Base-by-base conservation (phyloP, 805 yeast genomes). In the Starmerella floris region DNA sequence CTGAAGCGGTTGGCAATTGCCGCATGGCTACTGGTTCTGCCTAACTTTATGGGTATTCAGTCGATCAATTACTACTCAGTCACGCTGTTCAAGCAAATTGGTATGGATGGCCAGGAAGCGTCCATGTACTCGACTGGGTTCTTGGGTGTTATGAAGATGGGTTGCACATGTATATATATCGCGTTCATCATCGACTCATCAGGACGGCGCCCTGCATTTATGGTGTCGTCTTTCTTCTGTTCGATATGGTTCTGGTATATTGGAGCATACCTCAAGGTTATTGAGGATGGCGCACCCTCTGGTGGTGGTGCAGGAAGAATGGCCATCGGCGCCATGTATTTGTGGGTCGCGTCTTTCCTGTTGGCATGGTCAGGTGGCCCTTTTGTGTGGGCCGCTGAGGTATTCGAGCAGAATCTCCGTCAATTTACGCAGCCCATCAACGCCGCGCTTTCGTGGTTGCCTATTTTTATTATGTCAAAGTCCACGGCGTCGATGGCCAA, bases 41-140 rank as follows among this genome's bases (percentile, higher is more conserved):
- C 42, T 10, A 43, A 43, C 36, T 43, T 43, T 37, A 43, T 43
- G 46, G 46, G 46, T 9, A 43, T 43, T 19, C 46, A 43, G 23
- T 33, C 42, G 28, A 38, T 43, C 39, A 43, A 43, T 28, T 43
- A 43, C 28, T 43, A 43, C 27, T 39, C 42, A 3, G 40, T 34
- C 5, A 39, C 41, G 5, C 28, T 43, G 36, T 43, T 43, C 46
- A 33, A 43, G 17, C 42, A 38, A 20, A 37, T 43, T 20, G 46
- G 46, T 10, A 16, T 43, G 28, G 27, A 27, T 23, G 46, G 46
- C n/a, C 31, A 33, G 27, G 33, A 43, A 16, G 46, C 46, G 21
- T 33, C 42, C 8, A 38, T 43, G 42, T 43, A 34, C 43, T 38
- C 42, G 5, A 39, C 43, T 6, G 46, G 46, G 3, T 43, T 43